Percentiles rank a stretch among this genome's conserved stretches.
Evolutionary conservation across 2,329 filamentous ascomycete genomes (phyloP).

Genomic region (Colletotrichum sp.): DNA sequence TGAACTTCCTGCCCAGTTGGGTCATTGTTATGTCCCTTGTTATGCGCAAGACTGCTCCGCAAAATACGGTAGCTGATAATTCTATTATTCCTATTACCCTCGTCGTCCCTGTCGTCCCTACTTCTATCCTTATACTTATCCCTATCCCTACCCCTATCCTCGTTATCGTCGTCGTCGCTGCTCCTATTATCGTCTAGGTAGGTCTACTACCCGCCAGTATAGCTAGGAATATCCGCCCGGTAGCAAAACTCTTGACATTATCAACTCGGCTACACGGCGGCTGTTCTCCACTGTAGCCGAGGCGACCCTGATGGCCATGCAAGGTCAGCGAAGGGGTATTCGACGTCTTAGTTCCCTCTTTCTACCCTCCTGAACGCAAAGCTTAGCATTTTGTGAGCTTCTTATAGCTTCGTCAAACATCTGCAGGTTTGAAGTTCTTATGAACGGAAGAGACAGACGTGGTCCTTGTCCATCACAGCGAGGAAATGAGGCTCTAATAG

Average conservation of each 20-base stretch:
- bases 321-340: background rate
- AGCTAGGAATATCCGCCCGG: no score
- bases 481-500: background rate
- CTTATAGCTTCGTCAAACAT: background rate
- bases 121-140: no score
- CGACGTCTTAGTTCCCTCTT: background rate
- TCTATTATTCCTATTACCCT: no score
- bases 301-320: background rate
- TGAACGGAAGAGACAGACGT: background rate
- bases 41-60: no score
- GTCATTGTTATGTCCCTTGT: background rate
- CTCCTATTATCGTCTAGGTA: no score
- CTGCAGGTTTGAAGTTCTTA: background rate
- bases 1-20: fast-evolving
- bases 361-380: background rate
- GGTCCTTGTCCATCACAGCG: background rate
- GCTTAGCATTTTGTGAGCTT: no score
- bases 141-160: no score
- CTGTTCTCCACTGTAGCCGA: background rate
- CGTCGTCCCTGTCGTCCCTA: no score
- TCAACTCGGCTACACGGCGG: background rate
- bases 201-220: no score
- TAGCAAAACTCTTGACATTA: no score
- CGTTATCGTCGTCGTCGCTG: no score
- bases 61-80: no score